phyloP scores from a whole-genome alignment of 2,329 filamentous ascomycete species.

The Gnomoniopsis smithogilvyi region DNA sequence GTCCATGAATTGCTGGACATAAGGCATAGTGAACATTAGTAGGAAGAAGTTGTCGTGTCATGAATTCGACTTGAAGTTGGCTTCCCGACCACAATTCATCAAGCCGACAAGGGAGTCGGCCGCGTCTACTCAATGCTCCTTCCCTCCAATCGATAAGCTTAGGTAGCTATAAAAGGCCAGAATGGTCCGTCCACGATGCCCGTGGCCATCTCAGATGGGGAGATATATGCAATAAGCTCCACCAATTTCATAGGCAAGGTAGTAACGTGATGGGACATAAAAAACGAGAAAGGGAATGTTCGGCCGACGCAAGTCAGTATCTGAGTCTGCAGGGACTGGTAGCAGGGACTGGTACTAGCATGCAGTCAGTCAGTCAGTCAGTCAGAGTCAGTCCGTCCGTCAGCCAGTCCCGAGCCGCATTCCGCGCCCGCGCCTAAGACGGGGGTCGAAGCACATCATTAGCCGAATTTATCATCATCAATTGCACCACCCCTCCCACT shows the following conservation, averaged over 20 bases:
- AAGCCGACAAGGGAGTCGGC: not conserved
- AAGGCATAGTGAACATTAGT: too few species aligned
- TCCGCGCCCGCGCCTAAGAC: not conserved
- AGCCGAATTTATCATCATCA: too few species aligned
- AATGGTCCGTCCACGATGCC: not conserved
- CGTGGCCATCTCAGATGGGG: not conserved
- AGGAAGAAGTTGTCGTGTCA: too few species aligned
- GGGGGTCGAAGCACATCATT: not conserved
- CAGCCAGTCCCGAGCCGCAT: not conserved
- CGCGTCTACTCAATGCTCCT: not conserved
- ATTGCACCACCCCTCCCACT: not conserved
- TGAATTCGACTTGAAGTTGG: not conserved
- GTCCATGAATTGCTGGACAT: too few species aligned
- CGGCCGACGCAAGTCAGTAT: not conserved
- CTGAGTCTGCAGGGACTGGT: not conserved
- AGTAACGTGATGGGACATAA: not conserved
- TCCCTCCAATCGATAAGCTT: conserved; percentile 8
- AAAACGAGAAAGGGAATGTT: not conserved
- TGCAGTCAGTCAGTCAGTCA: too few species aligned
- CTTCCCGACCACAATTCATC: not conserved
- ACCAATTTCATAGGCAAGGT: not conserved
- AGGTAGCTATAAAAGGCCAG: not conserved
- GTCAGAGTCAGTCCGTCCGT: not conserved
- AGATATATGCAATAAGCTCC: not conserved
- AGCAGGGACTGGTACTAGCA: too few species aligned